Evolutionary conservation across 352 stramenopile species (phyloP).

Genomic region (Phytophthora meadii): DNA sequence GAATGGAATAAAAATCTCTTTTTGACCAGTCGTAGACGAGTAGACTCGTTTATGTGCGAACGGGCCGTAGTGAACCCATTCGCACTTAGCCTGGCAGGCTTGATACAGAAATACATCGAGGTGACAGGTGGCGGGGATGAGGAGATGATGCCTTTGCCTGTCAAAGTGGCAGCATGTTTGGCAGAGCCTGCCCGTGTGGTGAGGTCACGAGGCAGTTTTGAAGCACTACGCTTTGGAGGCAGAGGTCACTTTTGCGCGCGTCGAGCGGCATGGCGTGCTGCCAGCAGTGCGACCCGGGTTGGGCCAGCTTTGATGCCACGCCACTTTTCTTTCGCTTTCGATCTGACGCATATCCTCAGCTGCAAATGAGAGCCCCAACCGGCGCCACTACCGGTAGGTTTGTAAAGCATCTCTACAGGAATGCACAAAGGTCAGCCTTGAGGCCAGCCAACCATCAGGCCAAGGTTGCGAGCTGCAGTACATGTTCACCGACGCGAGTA

Average conservation of each 20-base stretch:
- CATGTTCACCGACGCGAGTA: not conserved
- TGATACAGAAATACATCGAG: not conserved
- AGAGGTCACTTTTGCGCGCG: constrained; percentile 10
- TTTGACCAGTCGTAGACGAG: constrained; percentile 22
- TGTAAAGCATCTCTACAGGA: not conserved
- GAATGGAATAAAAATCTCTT: not conserved
- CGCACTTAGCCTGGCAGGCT: constrained; percentile 21
- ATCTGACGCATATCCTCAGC: constrained; percentile 23
- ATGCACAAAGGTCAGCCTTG: too few relatives aligned
- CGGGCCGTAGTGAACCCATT: constrained; percentile 36
- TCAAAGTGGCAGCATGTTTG: not conserved
- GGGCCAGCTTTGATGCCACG: constrained; percentile 20
- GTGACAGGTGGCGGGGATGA: constrained; percentile 19
- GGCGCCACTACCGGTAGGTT: constrained; percentile 9
- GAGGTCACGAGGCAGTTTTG: not conserved
- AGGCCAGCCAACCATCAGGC: not conserved
- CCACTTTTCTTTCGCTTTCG: constrained; percentile 30
- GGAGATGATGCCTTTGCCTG: not conserved
- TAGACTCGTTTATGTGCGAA: constrained; percentile 11
- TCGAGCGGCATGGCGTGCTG: constrained; percentile 18
- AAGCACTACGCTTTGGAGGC: not conserved
- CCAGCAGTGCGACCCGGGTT: constrained; percentile 16
- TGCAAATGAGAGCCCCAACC: constrained; percentile 26
- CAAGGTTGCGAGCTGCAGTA: too few relatives aligned
- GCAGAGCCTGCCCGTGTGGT: not conserved